Evolutionary conservation across 73 alveolate species (phyloP).

Genomic region (Paramecium octaurelia): DNA sequence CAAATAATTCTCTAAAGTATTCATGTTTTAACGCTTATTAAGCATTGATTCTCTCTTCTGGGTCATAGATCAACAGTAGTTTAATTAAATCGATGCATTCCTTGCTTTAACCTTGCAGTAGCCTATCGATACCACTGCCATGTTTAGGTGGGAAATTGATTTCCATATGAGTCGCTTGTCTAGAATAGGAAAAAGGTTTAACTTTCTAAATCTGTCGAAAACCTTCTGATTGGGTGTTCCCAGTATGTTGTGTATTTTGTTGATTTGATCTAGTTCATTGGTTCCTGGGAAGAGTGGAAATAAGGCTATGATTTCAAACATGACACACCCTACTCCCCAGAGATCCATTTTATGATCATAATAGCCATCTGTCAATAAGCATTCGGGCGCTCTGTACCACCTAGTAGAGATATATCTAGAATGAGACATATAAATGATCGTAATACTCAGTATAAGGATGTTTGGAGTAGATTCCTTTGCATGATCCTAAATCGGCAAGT

Average conservation of each 20-base stretch:
- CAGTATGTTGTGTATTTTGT: constrained; percentile 93
- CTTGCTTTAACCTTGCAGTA: constrained; percentile 70
- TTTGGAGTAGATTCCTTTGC: constrained; percentile 90
- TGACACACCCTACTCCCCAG: constrained; percentile 99
- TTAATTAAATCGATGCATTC: constrained; percentile 67
- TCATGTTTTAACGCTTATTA: constrained; percentile 58
- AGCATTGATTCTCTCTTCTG: constrained; percentile 61
- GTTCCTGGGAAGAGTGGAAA: constrained; percentile 98
- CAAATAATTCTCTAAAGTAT: constrained; percentile 40
- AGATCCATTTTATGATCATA: constrained; percentile 98
- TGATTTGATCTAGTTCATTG: constrained; percentile 95
- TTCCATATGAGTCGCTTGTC: constrained; percentile 84
- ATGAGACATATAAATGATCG: not conserved
- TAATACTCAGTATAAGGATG: constrained; percentile 92
- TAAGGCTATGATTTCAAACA: constrained; percentile 90
- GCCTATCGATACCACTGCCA: constrained; percentile 87
- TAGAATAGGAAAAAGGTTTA: not conserved
- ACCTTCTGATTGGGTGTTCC: constrained; percentile 92
- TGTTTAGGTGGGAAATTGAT: constrained; percentile 81
- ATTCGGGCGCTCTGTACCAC: constrained; percentile 99
- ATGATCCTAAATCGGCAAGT: constrained; percentile 92
- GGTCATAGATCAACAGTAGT: constrained; percentile 59
- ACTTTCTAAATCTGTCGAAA: constrained; percentile 74
- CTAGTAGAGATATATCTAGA: constrained; percentile 82
- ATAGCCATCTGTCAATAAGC: constrained; percentile 98